Evolutionary conservation across 1,284 basidiomycete genomes (phyloP).

Genomic region (Papiliotrema fonsecae): DNA sequence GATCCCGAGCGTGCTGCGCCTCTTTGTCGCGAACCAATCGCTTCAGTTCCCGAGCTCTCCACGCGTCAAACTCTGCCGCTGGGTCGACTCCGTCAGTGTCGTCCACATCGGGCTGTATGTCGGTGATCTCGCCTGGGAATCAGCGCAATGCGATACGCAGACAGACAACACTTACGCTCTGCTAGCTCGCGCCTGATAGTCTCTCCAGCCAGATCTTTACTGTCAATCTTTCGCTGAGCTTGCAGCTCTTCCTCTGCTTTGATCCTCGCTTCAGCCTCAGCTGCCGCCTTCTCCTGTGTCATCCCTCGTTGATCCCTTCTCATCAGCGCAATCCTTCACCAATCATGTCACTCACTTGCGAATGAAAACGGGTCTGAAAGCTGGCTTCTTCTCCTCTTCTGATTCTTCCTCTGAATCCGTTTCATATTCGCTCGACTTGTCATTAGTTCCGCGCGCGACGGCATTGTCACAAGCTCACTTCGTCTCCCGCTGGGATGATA

Average conservation of each 20-base stretch:
- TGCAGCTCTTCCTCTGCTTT: slow-evolving; percentile 37
- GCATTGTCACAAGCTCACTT: slow-evolving; percentile 6
- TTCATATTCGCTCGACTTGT: slow-evolving; percentile 47
- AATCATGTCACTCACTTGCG: slow-evolving; percentile 29
- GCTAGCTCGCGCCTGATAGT: slow-evolving; percentile 45
- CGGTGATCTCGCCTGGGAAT: slow-evolving; percentile 72
- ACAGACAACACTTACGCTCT: slow-evolving; percentile 31
- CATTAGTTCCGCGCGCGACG: background rate
- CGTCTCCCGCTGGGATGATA: too few relatives aligned
- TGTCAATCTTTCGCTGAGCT: slow-evolving; percentile 40
- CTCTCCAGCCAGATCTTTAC: slow-evolving; percentile 45
- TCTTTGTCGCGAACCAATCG: slow-evolving; percentile 90
- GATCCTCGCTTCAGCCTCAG: slow-evolving; percentile 37
- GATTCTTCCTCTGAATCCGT: slow-evolving; percentile 45
- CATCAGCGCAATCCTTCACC: slow-evolving; percentile 8
- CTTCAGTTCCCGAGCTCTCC: slow-evolving; percentile 86
- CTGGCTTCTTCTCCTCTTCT: slow-evolving; percentile 43
- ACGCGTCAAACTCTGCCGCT: slow-evolving; percentile 86
- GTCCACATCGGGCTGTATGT: slow-evolving; percentile 78
- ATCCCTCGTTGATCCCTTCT: slow-evolving; percentile 35
- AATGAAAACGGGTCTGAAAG: slow-evolving; percentile 45
- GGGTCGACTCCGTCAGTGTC: slow-evolving; percentile 93
- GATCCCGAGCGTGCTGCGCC: slow-evolving; percentile 67
- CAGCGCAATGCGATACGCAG: background rate
- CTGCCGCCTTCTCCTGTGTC: slow-evolving; percentile 34